Conservation (phyloP, 768 basidiomycete species). For the Mycena rosella region DNA sequence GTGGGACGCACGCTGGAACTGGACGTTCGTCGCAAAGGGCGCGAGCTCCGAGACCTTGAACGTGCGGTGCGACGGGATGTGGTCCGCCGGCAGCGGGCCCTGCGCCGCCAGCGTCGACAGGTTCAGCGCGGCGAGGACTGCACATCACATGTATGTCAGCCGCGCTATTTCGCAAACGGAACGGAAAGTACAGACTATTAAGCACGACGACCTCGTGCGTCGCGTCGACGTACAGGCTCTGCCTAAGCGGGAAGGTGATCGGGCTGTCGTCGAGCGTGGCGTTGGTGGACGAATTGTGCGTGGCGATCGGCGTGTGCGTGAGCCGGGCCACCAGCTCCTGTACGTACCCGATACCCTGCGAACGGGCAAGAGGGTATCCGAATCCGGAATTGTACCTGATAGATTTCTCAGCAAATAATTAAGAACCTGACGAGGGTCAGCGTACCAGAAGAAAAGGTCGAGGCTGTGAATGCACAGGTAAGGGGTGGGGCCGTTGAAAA, state of each 20-base stretch:
- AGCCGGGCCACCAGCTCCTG: constrained; percentile 89
- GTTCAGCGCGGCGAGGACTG: constrained; percentile 89
- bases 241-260: constrained; percentile 77
- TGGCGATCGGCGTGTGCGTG: constrained; percentile 77
- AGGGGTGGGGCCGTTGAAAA: neutral
- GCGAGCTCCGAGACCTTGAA: constrained; percentile 84
- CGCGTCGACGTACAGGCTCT: constrained; percentile 87
- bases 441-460: constrained; percentile 74
- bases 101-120: constrained; percentile 75
- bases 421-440: constrained; percentile 23
- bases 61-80: constrained; percentile 72
- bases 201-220: constrained; percentile 93
- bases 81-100: constrained; percentile 84
- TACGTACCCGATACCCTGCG: constrained; percentile 83
- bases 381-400: constrained; percentile 78
- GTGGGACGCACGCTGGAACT: constrained; percentile 80
- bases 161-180: neutral
- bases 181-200: constrained; percentile 65
- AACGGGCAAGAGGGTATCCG: constrained; percentile 83
- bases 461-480: constrained; percentile 53
- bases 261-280: constrained; percentile 79
- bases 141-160: constrained; percentile 22
- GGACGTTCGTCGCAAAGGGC: constrained; percentile 90
- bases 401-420: constrained; percentile 39
- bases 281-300: constrained; percentile 88